A percentile compares a stretch with the other conserved stretches of the same genome.
phyloP scores from a whole-genome alignment of 176 grass and related monocot genomes.

The Zoysia pacifica region DNA sequence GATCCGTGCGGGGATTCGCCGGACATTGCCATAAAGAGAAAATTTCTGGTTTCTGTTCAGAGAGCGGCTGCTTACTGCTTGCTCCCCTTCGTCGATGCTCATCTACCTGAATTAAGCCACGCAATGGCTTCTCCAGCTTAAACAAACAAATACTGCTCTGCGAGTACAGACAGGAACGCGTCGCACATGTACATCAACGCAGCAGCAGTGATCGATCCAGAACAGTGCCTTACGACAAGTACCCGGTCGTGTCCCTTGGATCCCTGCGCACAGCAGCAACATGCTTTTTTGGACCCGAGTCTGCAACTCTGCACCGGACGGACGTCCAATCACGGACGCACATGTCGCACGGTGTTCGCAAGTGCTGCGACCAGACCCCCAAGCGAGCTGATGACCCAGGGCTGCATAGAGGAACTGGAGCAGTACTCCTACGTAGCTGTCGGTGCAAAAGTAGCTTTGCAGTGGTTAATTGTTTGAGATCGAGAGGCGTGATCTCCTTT shows the following conservation, averaged over 20 bases:
- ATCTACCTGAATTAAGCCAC: slow-evolving; percentile 4
- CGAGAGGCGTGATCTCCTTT: slow-evolving; percentile 21
- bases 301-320: background rate
- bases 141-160: background rate
- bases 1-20: slow-evolving; percentile 24
- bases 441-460: slow-evolving; percentile 39
- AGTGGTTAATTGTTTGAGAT: slow-evolving; percentile 22
- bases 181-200: background rate
- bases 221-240: too few species aligned
- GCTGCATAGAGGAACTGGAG: too few species aligned
- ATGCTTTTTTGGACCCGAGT: background rate
- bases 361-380: background rate
- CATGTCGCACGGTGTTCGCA: slow-evolving; percentile 3
- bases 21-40: slow-evolving; percentile 71
- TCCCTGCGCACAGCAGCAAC: too few species aligned
- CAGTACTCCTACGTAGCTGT: background rate
- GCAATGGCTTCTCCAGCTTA: background rate
- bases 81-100: background rate
- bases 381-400: too few species aligned
- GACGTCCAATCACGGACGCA: slow-evolving; percentile 9
- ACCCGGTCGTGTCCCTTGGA: too few species aligned
- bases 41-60: slow-evolving; percentile 18
- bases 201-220: too few species aligned
- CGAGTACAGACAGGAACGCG: too few species aligned
- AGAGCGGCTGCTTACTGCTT: background rate